phyloP scores from a whole-genome alignment of 176 grass and related monocot species.

The Cocos nucifera region DNA sequence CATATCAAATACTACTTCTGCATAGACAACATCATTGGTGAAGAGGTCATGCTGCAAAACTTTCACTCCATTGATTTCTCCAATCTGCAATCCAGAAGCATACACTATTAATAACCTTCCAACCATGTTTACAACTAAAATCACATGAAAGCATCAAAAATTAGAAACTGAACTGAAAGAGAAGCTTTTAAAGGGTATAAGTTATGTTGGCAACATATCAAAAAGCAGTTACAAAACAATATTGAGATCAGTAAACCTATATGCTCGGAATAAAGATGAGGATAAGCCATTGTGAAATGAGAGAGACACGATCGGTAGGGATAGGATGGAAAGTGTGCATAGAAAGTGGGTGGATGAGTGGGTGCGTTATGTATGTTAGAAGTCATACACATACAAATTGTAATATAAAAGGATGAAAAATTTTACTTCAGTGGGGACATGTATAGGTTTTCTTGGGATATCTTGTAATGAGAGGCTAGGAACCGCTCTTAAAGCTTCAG shows the following conservation, averaged over 20 bases:
- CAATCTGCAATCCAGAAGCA: constrained; percentile 41
- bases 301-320: too few species aligned
- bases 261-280: too few species aligned
- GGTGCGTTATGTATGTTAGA: too few species aligned
- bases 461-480: constrained; percentile 76
- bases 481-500: constrained; percentile 89
- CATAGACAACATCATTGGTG: constrained; percentile 92
- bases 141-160: not conserved
- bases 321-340: too few species aligned
- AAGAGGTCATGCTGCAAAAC: constrained; percentile 98
- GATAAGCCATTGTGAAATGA: too few species aligned
- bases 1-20: constrained; percentile 93
- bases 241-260: too few species aligned
- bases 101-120: not conserved
- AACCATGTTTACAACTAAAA: not conserved
- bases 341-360: too few species aligned
- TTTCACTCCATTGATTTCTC: constrained; percentile 85
- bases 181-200: too few species aligned
- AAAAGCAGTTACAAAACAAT: too few species aligned
- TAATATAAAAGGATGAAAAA: constrained; percentile 1
- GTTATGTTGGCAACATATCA: too few species aligned
- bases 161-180: too few species aligned
- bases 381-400: too few species aligned
- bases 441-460: constrained; percentile 78
- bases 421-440: constrained; percentile 81